These are phyloP conservation scores for Corinectria fuckeliana DNA, from an alignment of 2,329 filamentous ascomycete species.

Conservation along the genomic window DNA sequence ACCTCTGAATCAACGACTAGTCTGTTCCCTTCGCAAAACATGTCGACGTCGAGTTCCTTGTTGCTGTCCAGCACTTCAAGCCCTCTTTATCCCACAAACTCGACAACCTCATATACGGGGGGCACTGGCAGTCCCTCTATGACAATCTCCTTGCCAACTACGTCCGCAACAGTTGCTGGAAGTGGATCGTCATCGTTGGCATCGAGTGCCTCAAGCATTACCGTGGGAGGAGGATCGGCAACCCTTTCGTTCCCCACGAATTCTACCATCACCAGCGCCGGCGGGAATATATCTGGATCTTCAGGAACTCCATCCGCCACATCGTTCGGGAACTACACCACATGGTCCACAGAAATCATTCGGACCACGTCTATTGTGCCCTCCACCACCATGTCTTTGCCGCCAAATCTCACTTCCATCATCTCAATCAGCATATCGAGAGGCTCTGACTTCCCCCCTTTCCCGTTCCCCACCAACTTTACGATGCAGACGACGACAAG, in stretches of 20 bases:
- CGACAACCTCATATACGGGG: not conserved
- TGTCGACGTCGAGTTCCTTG: constrained; percentile 6
- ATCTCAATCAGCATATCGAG: constrained; percentile 9
- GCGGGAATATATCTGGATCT: not conserved
- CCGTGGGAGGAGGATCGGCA: not conserved
- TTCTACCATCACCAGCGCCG: not conserved
- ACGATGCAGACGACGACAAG: constrained; percentile 12
- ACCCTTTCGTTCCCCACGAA: constrained; percentile 1
- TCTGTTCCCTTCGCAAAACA: constrained; percentile 1
- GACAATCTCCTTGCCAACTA: not conserved
- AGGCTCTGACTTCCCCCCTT: not conserved
- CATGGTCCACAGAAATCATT: constrained; percentile 4
- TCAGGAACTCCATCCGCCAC: not conserved
- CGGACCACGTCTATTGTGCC: constrained; percentile 1
- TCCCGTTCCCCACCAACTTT: constrained; percentile 7
- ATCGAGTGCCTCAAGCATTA: not conserved
- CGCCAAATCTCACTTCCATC: not conserved
- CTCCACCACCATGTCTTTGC: constrained; percentile 1
- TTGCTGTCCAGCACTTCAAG: constrained; percentile 4
- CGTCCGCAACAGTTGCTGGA: constrained; percentile 4
- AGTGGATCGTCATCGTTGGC: not conserved
- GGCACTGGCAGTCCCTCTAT: not conserved
- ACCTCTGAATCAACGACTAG: not conserved
- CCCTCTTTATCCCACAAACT: not conserved
- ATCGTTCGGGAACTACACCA: constrained; percentile 19